A percentile compares a stretch with the other conserved stretches of the same genome.
Evolutionary conservation across 768 basidiomycete genomes (phyloP).

Genomic region (Gymnopilus dilepis): DNA sequence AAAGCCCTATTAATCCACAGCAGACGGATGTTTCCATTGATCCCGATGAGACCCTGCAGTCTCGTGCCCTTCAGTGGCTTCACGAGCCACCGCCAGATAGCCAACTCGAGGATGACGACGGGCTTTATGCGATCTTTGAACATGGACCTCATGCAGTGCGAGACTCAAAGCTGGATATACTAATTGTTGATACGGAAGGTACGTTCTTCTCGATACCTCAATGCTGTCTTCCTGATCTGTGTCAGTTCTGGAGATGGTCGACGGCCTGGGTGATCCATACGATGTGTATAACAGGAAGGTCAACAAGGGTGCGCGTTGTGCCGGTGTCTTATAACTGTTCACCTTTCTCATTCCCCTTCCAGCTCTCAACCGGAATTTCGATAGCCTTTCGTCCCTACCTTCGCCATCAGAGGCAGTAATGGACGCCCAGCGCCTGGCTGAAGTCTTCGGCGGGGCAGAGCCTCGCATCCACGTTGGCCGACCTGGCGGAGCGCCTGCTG

Average conservation of each 20-base stretch:
- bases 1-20: constrained; percentile 19
- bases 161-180: background rate
- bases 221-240: constrained; percentile 5
- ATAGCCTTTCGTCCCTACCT: background rate
- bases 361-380: constrained; percentile 4
- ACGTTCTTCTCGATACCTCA: constrained; percentile 9
- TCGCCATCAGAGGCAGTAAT: constrained; percentile 14
- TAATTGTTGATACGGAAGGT: constrained; percentile 10
- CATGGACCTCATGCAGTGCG: background rate
- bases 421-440: background rate
- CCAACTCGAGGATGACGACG: background rate
- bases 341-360: constrained; percentile 6
- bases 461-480: background rate
- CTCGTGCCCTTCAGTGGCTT: constrained; percentile 23
- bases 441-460: background rate
- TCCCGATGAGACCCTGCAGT: constrained; percentile 14
- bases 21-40: constrained; percentile 19
- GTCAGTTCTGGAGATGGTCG: constrained; percentile 15
- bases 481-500: constrained; percentile 14
- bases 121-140: constrained; percentile 1
- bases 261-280: constrained; percentile 17
- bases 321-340: constrained; percentile 1
- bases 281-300: constrained; percentile 13
- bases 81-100: constrained; percentile 13
- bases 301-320: constrained; percentile 18